Percentiles rank a stretch among this genome's conserved stretches.
phyloP scores from a whole-genome alignment of 192 early-diverging fungal genomes.

The Coemansia sp. region DNA sequence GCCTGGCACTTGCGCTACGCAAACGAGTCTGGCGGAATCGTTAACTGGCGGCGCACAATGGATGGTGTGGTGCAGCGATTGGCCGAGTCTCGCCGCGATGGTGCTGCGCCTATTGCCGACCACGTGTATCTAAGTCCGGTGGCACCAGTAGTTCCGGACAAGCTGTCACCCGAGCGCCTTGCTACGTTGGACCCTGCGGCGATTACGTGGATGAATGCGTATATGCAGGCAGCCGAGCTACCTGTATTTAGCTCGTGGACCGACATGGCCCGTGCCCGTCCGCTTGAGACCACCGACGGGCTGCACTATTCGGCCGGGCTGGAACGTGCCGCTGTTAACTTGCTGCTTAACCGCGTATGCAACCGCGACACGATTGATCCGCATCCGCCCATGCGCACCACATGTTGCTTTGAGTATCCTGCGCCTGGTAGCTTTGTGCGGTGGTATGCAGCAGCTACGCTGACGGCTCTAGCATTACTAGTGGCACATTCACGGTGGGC shows the following conservation, averaged over 20 bases:
- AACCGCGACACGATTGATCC: constrained; percentile 52
- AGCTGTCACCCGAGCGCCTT: constrained; percentile 54
- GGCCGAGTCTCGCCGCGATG: constrained; percentile 4
- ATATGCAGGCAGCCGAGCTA: constrained; percentile 44
- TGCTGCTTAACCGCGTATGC: constrained; percentile 67
- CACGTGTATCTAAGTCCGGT: constrained; percentile 48
- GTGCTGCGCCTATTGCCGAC: constrained; percentile 1
- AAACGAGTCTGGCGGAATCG: constrained; percentile 38
- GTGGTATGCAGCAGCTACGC: constrained; percentile 25
- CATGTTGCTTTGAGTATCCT: constrained; percentile 64
- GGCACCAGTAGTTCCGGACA: constrained; percentile 46
- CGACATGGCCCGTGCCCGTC: constrained; percentile 41
- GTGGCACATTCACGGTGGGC: neutral
- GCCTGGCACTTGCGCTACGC: constrained; percentile 66
- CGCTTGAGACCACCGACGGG: constrained; percentile 61
- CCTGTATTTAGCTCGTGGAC: constrained; percentile 58
- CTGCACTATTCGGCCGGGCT: constrained; percentile 63
- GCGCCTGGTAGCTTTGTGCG: constrained; percentile 46
- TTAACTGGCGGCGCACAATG: constrained; percentile 50
- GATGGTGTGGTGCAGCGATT: constrained; percentile 29
- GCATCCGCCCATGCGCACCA: constrained; percentile 57
- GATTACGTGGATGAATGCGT: constrained; percentile 58
- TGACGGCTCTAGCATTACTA: constrained; percentile 22
- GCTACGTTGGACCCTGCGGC: constrained; percentile 46
- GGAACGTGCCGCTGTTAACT: constrained; percentile 52